Base-by-base conservation (phyloP, 495 filamentous ascomycete genomes). In the Aspergillus conjunctus region DNA sequence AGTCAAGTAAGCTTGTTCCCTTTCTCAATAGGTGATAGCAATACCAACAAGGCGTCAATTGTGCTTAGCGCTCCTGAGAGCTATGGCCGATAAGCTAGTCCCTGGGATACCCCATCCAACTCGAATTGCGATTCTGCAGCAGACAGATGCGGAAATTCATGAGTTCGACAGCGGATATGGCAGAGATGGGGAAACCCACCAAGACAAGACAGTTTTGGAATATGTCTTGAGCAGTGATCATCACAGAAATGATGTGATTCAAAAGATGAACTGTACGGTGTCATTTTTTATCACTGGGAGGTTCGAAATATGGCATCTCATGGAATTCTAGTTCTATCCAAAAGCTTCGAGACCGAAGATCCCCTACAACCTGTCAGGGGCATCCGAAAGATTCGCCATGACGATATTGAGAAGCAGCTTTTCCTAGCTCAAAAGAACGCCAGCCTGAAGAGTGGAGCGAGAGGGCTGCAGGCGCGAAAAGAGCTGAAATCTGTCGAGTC, bases 1-100 rank as follows among this genome's bases (percentile, higher is more conserved):
- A 94, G 71, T 90, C 87, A 17, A 94, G 87, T 90, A 67, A 73
- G 84, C 31, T 62, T 41, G 7, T 17, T n/a, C 22, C 5, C 2
- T 37, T 50, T 12, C 31, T 26, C 21, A 26, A 30, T 51, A 43
- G 48, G 37, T 46, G 31, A n/a, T 43, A 4, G 44, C 10, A 21
- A 11, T 48, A 51, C 52, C 53, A 39, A 57, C 9, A 4, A 26
- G 12, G 1, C 2, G n/a, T n/a, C n/a, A n/a, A n/a, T n/a, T n/a
- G n/a, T n/a, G 20, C 1, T 41, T 39, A 90, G 88, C 90, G 3
- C 73, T 94, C 21, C 72, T 93, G 34, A 82, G 84, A 58, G 88
- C 91, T 18, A 85, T 94, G 56, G 88, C 85, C 10, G 85, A 91
- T 54, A 91, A 91, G 65, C 78, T 91, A 37, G 89, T 94, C 44